Conservation (phyloP, 257 asterid genomes). For the Nemophila menziesii region DNA sequence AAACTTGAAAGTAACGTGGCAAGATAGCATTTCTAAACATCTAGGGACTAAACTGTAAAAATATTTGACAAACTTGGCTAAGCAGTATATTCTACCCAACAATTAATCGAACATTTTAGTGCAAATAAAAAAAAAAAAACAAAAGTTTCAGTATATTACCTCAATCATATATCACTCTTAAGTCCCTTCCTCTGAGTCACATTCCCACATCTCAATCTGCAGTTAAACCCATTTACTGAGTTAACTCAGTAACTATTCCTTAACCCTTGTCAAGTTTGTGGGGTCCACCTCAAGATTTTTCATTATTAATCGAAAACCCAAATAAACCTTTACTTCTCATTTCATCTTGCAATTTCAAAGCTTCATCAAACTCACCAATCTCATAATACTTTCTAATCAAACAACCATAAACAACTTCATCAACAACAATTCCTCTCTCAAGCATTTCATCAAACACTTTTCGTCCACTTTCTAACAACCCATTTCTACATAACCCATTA, state of each 20-base stretch:
- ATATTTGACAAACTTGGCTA: too few species aligned
- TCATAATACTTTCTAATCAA: slow-evolving; percentile 57
- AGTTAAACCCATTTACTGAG: too few species aligned
- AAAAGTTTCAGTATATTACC: too few species aligned
- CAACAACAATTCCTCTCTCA: slow-evolving; percentile 56
- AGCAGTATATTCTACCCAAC: too few species aligned
- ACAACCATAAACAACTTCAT: slow-evolving; percentile 59
- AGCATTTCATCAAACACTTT: slow-evolving; percentile 61
- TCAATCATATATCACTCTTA: too few species aligned
- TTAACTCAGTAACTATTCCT: neutral
- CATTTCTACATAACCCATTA: slow-evolving; percentile 57
- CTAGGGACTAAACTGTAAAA: too few species aligned
- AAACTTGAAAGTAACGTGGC: too few species aligned
- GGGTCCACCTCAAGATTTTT: slow-evolving; percentile 16
- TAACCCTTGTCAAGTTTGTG: slow-evolving; percentile 2
- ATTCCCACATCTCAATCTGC: too few species aligned
- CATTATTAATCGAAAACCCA: slow-evolving; percentile 19
- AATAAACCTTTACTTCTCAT: slow-evolving; percentile 46
- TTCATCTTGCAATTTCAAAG: slow-evolving; percentile 43
- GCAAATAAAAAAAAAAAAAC: too few species aligned
- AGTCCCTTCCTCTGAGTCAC: too few species aligned
- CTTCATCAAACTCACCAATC: slow-evolving; percentile 52
- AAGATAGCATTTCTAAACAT: too few species aligned
- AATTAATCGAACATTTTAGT: too few species aligned
- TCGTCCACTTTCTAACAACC: slow-evolving; percentile 52